Evolutionary conservation across 1,284 basidiomycete genomes (phyloP).

Genomic region (Gastroboletus turbinatus): DNA sequence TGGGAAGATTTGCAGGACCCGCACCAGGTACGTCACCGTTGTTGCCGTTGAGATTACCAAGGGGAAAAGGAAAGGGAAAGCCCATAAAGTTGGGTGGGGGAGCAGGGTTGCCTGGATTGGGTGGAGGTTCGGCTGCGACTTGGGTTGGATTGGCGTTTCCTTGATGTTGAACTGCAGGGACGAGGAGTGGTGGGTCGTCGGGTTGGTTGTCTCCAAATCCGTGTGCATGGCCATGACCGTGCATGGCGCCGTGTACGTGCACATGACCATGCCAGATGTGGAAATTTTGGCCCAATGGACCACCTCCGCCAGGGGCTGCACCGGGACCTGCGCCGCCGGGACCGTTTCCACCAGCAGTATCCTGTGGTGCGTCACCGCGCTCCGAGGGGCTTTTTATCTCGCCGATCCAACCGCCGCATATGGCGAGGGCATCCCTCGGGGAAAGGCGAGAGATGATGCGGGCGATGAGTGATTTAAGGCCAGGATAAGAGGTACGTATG

Average conservation of each 20-base stretch:
- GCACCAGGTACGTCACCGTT: not conserved
- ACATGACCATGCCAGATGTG: constrained; percentile 10
- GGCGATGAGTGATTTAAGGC: constrained; percentile 13
- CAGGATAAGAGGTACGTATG: constrained; percentile 34
- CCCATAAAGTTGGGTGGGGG: constrained; percentile 10
- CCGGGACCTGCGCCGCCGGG: not conserved
- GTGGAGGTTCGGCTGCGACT: not conserved
- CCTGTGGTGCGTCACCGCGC: not conserved
- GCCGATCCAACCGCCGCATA: constrained; percentile 32
- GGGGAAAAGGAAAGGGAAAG: constrained; percentile 11
- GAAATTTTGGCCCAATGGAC: constrained; percentile 3
- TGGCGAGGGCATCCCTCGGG: constrained; percentile 23
- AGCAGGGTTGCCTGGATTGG: constrained; percentile 7
- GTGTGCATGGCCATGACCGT: not conserved
- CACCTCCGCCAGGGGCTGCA: not conserved
- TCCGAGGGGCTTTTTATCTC: constrained; percentile 21
- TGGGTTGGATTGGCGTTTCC: constrained; percentile 7
- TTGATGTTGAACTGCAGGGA: constrained; percentile 1
- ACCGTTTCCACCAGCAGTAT: not conserved
- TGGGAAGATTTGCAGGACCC: constrained; percentile 4
- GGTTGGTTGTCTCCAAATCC: constrained; percentile 3
- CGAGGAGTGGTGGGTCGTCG: constrained; percentile 20
- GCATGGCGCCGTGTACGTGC: constrained; percentile 5
- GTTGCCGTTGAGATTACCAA: constrained; percentile 5
- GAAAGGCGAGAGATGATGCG: constrained; percentile 20